Evolutionary conservation across 1,139 yeast species (phyloP).

Genomic region (Taphrina confusa): DNA sequence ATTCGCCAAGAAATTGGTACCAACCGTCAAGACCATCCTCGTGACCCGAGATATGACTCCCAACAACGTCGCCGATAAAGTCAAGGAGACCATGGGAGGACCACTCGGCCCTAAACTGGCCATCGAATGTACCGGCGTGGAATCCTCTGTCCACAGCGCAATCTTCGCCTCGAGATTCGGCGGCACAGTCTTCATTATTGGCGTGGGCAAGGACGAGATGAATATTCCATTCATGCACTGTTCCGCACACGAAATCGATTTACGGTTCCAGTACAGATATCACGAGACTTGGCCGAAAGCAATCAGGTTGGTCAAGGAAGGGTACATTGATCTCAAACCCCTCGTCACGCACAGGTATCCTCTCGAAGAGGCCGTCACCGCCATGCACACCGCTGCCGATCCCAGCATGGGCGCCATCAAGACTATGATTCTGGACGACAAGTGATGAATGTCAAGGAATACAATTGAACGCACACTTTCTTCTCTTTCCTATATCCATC

Average conservation of each 20-base stretch:
- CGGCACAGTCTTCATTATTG: conserved; percentile 67
- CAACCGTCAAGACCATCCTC: conserved; percentile 60
- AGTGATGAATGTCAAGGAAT: no score
- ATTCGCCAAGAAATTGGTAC: conserved; percentile 60
- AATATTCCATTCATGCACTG: conserved; percentile 69
- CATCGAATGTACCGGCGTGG: conserved; percentile 70
- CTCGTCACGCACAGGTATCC: conserved; percentile 67
- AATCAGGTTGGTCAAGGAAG: conserved; percentile 61
- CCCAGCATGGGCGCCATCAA: conserved; percentile 44
- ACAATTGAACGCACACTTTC: no score
- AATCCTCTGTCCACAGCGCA: conserved; percentile 61
- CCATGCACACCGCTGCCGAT: conserved; percentile 58
- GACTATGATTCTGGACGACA: conserved; percentile 44
- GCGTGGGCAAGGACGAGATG: conserved; percentile 64
- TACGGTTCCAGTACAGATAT: conserved; percentile 81
- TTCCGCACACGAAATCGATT: conserved; percentile 64
- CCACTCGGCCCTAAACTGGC: conserved; percentile 59
- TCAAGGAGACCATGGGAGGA: conserved; percentile 47
- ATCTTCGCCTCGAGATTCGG: conserved; percentile 58
- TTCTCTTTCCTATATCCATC: no score
- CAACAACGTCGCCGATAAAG: conserved; percentile 46
- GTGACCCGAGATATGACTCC: conserved; percentile 50
- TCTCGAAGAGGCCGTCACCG: conserved; percentile 65
- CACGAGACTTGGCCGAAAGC: conserved; percentile 72
- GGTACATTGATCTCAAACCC: conserved; percentile 56